Base-by-base conservation (phyloP, 208 protist species). In the Leishmania gerbilli region DNA sequence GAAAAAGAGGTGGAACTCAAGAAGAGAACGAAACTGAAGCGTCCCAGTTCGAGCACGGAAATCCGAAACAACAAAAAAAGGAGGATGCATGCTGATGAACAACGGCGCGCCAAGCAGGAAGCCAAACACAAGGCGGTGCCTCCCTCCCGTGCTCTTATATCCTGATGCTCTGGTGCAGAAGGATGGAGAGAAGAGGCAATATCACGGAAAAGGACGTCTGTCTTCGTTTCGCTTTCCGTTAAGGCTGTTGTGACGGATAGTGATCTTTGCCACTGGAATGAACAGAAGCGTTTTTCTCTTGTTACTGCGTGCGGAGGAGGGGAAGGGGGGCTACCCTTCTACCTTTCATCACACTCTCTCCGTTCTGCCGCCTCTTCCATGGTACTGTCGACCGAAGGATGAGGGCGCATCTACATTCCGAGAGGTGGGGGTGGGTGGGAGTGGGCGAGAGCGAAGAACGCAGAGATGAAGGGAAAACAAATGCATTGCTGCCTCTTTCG, bases 381-480 rank as follows among this genome's bases (percentile, higher is more conserved):
- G 27, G 24, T 37, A n/a, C 17, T 47, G 31, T 74, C 42, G 8
- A 55, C 42, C 27, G 27, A 74, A 34, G 45, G 6, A 74, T 74
- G 42, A 4, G 45, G 11, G 15, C 8, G 15, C 45, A 53, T n/a
- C 21, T 53, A 45, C 47, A 27, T 31, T 51, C 45, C 49, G 69
- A 51, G 55, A 40, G 34, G 13, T 15, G 34, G 45, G 42, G 13
- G 15, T 37, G 37, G 34, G 67, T 45, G 67, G 24, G 24, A 37
- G 71, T 56, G 47, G 7, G 7, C 34, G 31, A 31, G 31, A 76
- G 7, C 13, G 19, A 64, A 58, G 72, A 55, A 47, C 3, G 47
- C 45, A 34, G 45, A 76, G 34, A 21, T 76, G 72, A 62, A 40
- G 72, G 1, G 34, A 76, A 62, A 62, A 76, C 13, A 42, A 58